Base-by-base conservation (phyloP, 805 yeast genomes). In the Blastobotrys robertii region DNA sequence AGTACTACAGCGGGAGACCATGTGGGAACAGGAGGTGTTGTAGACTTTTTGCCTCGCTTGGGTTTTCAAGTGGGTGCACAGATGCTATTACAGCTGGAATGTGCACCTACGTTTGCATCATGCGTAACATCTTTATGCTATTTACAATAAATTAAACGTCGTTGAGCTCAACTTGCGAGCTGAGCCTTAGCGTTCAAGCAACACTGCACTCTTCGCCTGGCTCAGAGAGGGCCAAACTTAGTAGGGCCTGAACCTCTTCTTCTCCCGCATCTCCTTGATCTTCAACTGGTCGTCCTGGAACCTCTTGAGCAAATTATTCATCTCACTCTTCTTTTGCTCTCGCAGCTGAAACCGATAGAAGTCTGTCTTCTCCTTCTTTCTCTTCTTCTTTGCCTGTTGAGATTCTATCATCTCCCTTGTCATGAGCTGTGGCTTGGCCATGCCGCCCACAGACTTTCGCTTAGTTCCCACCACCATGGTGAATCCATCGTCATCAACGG, bases 271-370 rank as follows among this genome's bases (percentile, higher is more conserved):
- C 47, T 72, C 64, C 52, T 74, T 75, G 42, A 92, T 84, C 61
- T 79, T 79, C 53, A 81, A 90, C 66, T 92, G 97, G 63, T 92
- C 99, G 48, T 78, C 79, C 61, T 84, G 86, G 67, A 88, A 92
- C 59, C 87, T 85, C 44, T 64, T 69, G 58, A 92, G 69, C 57
- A 92, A 68, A 43, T 84, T 87, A 58, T 85, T 84, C 84, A 92
- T 86, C 63, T 90, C 95, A 49, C 73, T 76, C 69, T 92, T 92
- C 73, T 88, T 90, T 57, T 77, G 75, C 61, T 92, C 95, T 64
- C 99, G 79, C 52, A 92, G 76, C 68, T 92, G 99, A 76, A 88
- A 92, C 55, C 95, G 73, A 69, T 92, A 92, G 69, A 92, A 92
- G 65, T 94, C 97, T 51, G 74, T 72, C 68, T 88, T 85, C 55